phyloP scores from a whole-genome alignment of 2,329 filamentous ascomycete species.

The Didymella pomorum region DNA sequence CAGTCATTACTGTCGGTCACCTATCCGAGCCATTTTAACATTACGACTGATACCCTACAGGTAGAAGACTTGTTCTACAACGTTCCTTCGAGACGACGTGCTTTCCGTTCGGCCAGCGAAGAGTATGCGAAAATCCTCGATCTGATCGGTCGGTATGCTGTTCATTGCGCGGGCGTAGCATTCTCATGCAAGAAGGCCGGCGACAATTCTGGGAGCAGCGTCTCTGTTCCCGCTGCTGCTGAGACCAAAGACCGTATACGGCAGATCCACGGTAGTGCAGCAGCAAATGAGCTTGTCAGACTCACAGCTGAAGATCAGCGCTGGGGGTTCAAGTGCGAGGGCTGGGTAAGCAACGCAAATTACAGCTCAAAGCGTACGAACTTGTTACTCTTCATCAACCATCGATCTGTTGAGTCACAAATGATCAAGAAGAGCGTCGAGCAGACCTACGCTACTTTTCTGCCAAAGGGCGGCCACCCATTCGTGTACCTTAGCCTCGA shows the following conservation, averaged over 20 bases:
- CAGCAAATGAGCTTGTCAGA: constrained; percentile 87
- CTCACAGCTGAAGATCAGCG: constrained; percentile 75
- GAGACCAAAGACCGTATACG: constrained; percentile 83
- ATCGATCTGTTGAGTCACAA: constrained; percentile 89
- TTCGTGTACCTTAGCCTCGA: constrained; percentile 93
- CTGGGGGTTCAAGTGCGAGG: constrained; percentile 84
- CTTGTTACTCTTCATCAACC: constrained; percentile 93
- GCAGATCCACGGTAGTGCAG: constrained; percentile 82
- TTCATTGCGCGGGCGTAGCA: constrained; percentile 89
- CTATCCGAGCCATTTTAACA: not conserved
- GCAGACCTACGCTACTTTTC: constrained; percentile 83
- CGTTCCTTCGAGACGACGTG: constrained; percentile 83
- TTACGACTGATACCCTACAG: constrained; percentile 44
- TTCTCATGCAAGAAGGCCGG: constrained; percentile 98
- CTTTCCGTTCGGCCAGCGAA: constrained; percentile 90
- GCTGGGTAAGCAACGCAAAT: constrained; percentile 90
- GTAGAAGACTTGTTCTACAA: constrained; percentile 98
- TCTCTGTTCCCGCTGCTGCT: constrained; percentile 79
- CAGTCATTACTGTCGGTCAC: constrained; percentile 77
- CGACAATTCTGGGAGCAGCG: constrained; percentile 76
- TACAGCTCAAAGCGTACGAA: constrained; percentile 91
- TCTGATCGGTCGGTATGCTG: constrained; percentile 88
- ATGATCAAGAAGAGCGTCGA: constrained; percentile 89
- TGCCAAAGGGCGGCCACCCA: constrained; percentile 93
- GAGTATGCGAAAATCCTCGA: constrained; percentile 99